Evolutionary conservation across 106 monocot genomes (phyloP), one percentile per base, ranked within the genome.

Genomic region (Amphibolis antarctica): DNA sequence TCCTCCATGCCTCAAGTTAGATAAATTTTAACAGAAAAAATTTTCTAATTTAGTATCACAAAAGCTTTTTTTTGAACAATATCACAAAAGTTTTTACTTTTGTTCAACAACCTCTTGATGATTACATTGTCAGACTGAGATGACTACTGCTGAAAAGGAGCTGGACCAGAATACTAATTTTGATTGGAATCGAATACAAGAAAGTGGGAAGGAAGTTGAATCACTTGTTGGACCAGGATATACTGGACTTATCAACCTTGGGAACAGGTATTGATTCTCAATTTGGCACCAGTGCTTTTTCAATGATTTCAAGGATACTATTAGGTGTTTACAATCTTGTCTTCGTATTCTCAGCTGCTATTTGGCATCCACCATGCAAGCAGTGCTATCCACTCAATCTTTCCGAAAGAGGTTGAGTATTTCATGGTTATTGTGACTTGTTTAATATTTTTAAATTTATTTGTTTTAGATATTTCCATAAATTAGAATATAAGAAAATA

Each of bases 181-280:
- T 82, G 96, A 98, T 49, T 98, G 96, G 96, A 98, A 98, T 52
- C 73, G 96, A 48, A 98, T 98, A 59, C 90, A 90, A 56, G 96
- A 98, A 87, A 98, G 86, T 69, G 96, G 89, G 46, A 77, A 87
- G 54, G 84, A 90, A 74, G 78, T 82, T 54, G 80, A 85, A 69
- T 84, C 69, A 46, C 66, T 98, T 42, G 85, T 82, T 80, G 96
- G 96, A 55, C 87, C 86, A 31, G 96, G 96, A 12, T 84, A 87
- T 80, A 98, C 96, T 59, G 96, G 96, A 12, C 86, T 98, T 62
- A 53, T 71, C 52, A 98, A 98, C 80, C 90, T 98, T 60, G 96
- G 96, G 19, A 98, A 98, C 68, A 98, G 96, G 96, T 96, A 74
- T 27, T 19, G 14, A 31, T 45, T 28, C 15, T 14, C 17, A 12